phyloP scores from a whole-genome alignment of 331 rosid genomes.

The Quercus phellos region DNA sequence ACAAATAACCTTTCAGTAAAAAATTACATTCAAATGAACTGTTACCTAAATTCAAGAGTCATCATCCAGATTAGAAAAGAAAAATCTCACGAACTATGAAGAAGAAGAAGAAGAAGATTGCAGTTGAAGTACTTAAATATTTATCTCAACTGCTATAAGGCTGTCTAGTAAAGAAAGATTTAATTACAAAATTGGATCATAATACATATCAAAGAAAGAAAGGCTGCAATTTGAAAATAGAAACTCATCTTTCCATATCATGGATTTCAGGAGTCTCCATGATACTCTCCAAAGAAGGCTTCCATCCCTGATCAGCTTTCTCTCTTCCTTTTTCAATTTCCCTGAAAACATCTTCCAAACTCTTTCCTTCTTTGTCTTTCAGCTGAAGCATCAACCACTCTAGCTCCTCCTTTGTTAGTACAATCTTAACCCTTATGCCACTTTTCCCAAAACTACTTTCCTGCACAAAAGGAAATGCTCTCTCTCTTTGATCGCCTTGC shows the following conservation, averaged over 20 bases:
- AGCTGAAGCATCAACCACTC: conserved; percentile 64
- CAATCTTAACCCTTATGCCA: conserved; percentile 55
- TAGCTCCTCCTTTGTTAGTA: conserved; percentile 72
- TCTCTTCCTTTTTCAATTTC: conserved; percentile 53
- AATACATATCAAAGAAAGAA: conserved; percentile 17
- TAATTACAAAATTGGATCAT: conserved; percentile 18
- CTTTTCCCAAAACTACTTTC: conserved; percentile 18
- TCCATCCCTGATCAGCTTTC: conserved; percentile 40
- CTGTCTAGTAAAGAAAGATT: neutral
- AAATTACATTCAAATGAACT: no score
- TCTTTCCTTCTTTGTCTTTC: conserved; percentile 40
- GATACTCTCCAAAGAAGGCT: conserved; percentile 78
- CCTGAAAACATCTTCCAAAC: conserved; percentile 45
- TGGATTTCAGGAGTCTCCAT: conserved; percentile 63
- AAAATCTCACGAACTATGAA: no score
- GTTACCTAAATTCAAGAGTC: no score
- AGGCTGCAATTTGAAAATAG: neutral
- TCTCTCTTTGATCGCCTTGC: conserved; percentile 5
- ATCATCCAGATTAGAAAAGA: no score
- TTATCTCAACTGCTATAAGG: conserved; percentile 5
- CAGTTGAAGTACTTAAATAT: neutral
- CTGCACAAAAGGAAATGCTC: conserved; percentile 16
- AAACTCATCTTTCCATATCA: conserved; percentile 37
- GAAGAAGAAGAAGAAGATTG: neutral
- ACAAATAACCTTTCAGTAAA: no score